Evolutionary conservation across 208 protist genomes (phyloP), one percentile per base, ranked within the genome.

Genomic region (Eutreptiella sp.): DNA sequence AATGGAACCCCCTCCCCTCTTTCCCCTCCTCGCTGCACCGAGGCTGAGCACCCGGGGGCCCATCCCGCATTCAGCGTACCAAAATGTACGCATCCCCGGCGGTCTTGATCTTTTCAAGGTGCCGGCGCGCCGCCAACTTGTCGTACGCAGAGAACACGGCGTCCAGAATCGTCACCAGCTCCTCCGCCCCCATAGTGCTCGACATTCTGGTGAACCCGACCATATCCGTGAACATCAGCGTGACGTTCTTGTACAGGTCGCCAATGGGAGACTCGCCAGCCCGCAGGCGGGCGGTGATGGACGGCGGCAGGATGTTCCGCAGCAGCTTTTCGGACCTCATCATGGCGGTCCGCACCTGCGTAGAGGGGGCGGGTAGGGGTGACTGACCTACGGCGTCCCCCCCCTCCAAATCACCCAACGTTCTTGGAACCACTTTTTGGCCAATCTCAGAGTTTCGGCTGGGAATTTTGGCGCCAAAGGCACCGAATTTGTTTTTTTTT

Each of bases 11-110:
- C n/a, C n/a, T n/a, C n/a, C n/a, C n/a, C n/a, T n/a, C n/a, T n/a
- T n/a, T n/a, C n/a, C n/a, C n/a, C n/a, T n/a, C n/a, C n/a, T n/a
- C n/a, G n/a, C n/a, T n/a, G n/a, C n/a, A n/a, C n/a, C n/a, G n/a
- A n/a, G n/a, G n/a, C n/a, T n/a, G n/a, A n/a, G n/a, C n/a, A n/a
- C n/a, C n/a, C n/a, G n/a, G n/a, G n/a, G n/a, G n/a, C n/a, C n/a
- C n/a, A n/a, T n/a, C n/a, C n/a, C n/a, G n/a, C n/a, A n/a, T n/a
- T n/a, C n/a, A n/a, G n/a, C n/a, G n/a, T n/a, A n/a, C 72, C 57
- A 68, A 66, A 33, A 77, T 68, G 32, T 78, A 79, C 11, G 73
- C 73, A 42, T 79, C 73, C 31, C 73, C 73, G 55, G 77, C 77
- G 5, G 73, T 79, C 52, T 79, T 79, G 43, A 79, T 79, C 63